phyloP scores from a whole-genome alignment of 495 filamentous ascomycete species.

The Lindgomyces ingoldianus region DNA sequence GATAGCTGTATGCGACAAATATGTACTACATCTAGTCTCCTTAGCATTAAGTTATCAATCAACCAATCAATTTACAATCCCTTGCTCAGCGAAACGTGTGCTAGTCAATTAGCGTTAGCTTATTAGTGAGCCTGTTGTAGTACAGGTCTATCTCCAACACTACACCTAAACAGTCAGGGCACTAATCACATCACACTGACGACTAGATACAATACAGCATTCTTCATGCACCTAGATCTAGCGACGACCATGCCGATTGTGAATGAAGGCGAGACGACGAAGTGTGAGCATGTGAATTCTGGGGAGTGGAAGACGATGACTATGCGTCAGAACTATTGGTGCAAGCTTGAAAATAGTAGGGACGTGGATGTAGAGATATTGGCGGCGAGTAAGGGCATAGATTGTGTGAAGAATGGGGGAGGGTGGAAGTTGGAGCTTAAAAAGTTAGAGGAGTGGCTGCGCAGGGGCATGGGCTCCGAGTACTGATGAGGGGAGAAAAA shows the following conservation, averaged over 20 bases:
- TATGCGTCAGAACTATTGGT: constrained; percentile 1
- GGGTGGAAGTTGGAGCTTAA: not conserved
- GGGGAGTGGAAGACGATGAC: constrained; percentile 6
- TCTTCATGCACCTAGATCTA: constrained; percentile 8
- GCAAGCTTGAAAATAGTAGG: constrained; percentile 1
- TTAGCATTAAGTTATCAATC: no score
- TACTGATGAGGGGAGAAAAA: no score
- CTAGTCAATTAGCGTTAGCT: no score
- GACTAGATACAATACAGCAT: not conserved
- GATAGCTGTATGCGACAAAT: no score
- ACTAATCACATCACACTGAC: not conserved
- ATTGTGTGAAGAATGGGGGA: not conserved
- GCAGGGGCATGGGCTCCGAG: no score
- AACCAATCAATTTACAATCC: no score
- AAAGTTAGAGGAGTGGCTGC: no score
- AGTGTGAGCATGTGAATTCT: constrained; percentile 4
- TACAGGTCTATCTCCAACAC: no score
- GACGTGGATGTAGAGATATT: constrained; percentile 14
- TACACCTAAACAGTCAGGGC: no score
- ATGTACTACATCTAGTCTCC: no score
- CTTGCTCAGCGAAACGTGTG: no score
- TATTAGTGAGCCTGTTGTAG: no score
- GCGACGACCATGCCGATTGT: constrained; percentile 8
- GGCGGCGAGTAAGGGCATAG: constrained; percentile 1
- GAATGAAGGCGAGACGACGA: constrained; percentile 1